Conservation (phyloP, 345 rosid genomes). For the Erucastrum elatum region DNA sequence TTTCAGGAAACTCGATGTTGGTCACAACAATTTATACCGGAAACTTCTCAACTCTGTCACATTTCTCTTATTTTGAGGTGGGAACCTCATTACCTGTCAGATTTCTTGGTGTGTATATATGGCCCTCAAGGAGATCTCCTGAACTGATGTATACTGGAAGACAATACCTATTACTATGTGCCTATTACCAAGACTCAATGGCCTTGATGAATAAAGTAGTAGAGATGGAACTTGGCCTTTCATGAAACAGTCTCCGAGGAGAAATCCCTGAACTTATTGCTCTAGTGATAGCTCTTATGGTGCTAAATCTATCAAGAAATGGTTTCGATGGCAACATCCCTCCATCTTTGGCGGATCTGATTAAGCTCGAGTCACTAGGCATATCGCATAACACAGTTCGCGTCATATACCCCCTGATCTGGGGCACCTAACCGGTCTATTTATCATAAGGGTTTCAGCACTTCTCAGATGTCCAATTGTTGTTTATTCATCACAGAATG, state of each 20-base stretch:
- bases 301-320: too few species aligned
- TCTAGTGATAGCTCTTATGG: background rate
- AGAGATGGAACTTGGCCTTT: background rate
- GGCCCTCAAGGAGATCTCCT: too few species aligned
- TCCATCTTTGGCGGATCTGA: background rate
- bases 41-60: too few species aligned
- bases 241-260: background rate
- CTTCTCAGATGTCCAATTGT: background rate
- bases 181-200: too few species aligned
- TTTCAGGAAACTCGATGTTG: too few species aligned
- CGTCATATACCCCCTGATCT: too few species aligned
- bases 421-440: background rate
- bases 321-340: background rate
- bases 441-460: background rate
- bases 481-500: background rate
- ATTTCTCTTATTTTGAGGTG: too few species aligned
- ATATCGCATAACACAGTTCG: background rate
- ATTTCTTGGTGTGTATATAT: too few species aligned
- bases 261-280: background rate
- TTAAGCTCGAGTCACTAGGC: background rate
- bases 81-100: too few species aligned
- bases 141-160: too few species aligned
- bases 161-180: too few species aligned
- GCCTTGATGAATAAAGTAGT: background rate
- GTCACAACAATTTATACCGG: too few species aligned